Evolutionary conservation across 2,329 filamentous ascomycete species (phyloP), one percentile per base, ranked within the genome.

Genomic region (Verticillium dahliae): DNA sequence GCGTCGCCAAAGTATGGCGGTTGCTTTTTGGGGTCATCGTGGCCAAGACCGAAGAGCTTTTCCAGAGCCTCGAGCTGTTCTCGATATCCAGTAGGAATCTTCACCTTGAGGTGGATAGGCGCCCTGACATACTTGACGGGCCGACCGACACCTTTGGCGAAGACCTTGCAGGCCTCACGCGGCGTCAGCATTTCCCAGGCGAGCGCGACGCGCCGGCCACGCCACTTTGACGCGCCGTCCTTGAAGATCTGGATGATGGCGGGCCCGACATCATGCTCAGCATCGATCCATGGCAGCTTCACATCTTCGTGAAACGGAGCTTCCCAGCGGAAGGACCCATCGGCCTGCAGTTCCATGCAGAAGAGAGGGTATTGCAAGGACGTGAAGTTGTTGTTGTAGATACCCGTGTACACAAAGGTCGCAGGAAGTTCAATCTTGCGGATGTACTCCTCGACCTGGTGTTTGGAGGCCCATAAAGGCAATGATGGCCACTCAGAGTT

Each of bases 301-400:
- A 89, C 90, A 68, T 97, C 85, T 1, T 92, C 90, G 69, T 97
- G 91, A 74, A 98, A 98, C 0, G 95, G 95, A 1, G 94, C 94
- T 71, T 92, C 88, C 95, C 95, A 98, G 62, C 89, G 80, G 73
- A 97, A 97, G 60, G 90, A 92, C 18, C 91, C 92, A 69, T 97
- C 92, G 1, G 81, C 75, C 74, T 92, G 88, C 56, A 96, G 79
- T 65, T 96, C 92, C 90, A 97, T 96, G 77, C 93, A 95, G 78
- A 98, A 98, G 4, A 98, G 82, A 1, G 95, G 95, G 71, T 97
- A 98, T 1, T 87, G 87, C 37, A 97, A 82, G 56, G 91, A 95
- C 35, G 94, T 98, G 76, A 98, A 99, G 74, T 99, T 98, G 77
- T 98, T 98, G 81, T 98, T 97, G 81, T 98, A 99, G 69, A 97